Conservation (phyloP, 441 rosid species). For the Raphanus hybrid region DNA sequence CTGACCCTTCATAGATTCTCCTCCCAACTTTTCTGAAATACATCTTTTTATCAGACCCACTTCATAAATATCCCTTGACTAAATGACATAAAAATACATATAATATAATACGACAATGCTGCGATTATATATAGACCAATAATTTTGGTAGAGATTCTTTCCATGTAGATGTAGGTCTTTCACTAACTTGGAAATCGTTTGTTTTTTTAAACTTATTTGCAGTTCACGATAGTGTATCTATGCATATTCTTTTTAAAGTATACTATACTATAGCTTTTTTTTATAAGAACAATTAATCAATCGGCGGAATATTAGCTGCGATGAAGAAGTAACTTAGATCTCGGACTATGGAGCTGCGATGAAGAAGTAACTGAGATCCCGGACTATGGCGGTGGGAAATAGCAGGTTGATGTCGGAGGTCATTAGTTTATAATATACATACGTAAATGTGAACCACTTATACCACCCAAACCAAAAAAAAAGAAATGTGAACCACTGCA, state of each 20-base stretch:
- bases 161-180: not conserved
- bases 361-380: slow-evolving; percentile 30
- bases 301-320: slow-evolving; percentile 40
- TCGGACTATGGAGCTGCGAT: too few species aligned
- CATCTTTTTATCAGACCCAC: slow-evolving; percentile 15
- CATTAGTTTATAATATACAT: slow-evolving; percentile 10
- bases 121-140: not conserved
- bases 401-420: slow-evolving; percentile 41
- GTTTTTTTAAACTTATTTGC: not conserved
- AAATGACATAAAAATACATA: not conserved
- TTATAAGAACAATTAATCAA: not conserved
- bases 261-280: not conserved
- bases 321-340: slow-evolving; percentile 17
- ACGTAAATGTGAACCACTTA: slow-evolving; percentile 23
- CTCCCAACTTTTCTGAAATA: slow-evolving; percentile 21
- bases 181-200: not conserved
- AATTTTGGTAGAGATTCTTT: not conserved
- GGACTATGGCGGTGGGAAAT: slow-evolving; percentile 28
- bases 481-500: not conserved
- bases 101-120: not conserved
- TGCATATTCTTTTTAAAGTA: not conserved
- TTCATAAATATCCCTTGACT: slow-evolving; percentile 32
- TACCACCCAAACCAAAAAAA: not conserved
- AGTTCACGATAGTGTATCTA: slow-evolving; percentile 2
- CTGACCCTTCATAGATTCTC: slow-evolving; percentile 33